Evolutionary conservation across 495 filamentous ascomycete genomes (phyloP).

Genomic region (Penicillium chermesinum): DNA sequence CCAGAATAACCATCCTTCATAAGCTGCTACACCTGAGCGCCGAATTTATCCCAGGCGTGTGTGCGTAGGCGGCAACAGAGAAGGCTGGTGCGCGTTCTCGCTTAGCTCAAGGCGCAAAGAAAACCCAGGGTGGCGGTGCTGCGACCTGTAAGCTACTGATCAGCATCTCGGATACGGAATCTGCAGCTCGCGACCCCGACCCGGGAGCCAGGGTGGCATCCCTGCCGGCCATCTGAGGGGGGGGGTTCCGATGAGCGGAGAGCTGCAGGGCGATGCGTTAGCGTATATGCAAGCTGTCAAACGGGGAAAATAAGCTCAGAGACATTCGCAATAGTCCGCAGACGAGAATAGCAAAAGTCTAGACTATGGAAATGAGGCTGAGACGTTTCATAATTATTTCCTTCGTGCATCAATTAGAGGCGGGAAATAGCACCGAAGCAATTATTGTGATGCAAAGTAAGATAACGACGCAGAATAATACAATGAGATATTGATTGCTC

Average conservation of each 20-base stretch:
- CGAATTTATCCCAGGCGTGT: no score
- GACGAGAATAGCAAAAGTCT: slow-evolving; percentile 1
- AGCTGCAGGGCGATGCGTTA: neutral
- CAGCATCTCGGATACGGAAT: neutral
- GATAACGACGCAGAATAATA: neutral
- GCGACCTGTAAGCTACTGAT: neutral
- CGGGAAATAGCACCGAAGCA: neutral
- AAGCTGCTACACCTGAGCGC: no score
- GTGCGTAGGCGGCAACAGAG: no score
- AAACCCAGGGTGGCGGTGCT: neutral
- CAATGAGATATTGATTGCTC: neutral
- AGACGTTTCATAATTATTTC: neutral
- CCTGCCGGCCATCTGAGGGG: neutral
- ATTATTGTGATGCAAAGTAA: neutral
- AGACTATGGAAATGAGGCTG: neutral
- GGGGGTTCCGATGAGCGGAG: neutral
- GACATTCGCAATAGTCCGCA: neutral
- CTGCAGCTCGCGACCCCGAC: neutral
- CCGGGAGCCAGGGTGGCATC: slow-evolving; percentile 1
- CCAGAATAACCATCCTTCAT: no score
- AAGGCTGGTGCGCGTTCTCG: neutral
- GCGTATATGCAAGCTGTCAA: neutral
- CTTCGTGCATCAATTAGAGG: neutral
- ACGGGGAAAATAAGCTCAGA: neutral
- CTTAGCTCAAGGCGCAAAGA: neutral